Conservation (phyloP, 768 basidiomycete genomes). For the Suillus ampliporus region DNA sequence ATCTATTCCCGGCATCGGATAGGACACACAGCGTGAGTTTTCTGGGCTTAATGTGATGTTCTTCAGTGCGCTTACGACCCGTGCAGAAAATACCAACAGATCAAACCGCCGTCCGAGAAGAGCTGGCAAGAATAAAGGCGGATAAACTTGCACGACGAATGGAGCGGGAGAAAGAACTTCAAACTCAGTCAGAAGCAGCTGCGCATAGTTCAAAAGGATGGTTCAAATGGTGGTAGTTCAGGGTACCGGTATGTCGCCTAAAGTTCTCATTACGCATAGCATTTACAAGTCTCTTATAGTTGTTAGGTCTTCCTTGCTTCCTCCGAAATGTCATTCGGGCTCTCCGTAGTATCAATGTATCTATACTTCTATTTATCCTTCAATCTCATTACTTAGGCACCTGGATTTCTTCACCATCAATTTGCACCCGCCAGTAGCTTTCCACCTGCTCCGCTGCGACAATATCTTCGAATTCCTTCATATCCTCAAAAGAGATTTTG, state of each 20-base stretch:
- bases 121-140: conserved; percentile 73
- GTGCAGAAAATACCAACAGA: conserved; percentile 67
- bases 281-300: not conserved
- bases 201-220: conserved; percentile 30
- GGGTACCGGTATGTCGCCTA: not conserved
- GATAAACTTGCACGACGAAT: conserved; percentile 54
- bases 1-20: conserved; percentile 68
- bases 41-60: not conserved
- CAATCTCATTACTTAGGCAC: conserved; percentile 20
- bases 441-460: conserved; percentile 40
- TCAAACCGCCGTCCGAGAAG: conserved; percentile 66
- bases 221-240: conserved; percentile 32
- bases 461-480: conserved; percentile 51
- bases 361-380: not conserved
- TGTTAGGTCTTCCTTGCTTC: not conserved
- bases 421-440: conserved; percentile 31
- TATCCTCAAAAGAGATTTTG: conserved; percentile 63
- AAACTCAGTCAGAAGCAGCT: conserved; percentile 22
- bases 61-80: conserved; percentile 7
- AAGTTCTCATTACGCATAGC: not conserved
- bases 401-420: conserved; percentile 13
- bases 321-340: not conserved
- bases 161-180: conserved; percentile 49
- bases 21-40: conserved; percentile 55
- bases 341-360: conserved; percentile 7